Conservation (phyloP, 495 filamentous ascomycete species). For the Sabuloglossum arenarium region DNA sequence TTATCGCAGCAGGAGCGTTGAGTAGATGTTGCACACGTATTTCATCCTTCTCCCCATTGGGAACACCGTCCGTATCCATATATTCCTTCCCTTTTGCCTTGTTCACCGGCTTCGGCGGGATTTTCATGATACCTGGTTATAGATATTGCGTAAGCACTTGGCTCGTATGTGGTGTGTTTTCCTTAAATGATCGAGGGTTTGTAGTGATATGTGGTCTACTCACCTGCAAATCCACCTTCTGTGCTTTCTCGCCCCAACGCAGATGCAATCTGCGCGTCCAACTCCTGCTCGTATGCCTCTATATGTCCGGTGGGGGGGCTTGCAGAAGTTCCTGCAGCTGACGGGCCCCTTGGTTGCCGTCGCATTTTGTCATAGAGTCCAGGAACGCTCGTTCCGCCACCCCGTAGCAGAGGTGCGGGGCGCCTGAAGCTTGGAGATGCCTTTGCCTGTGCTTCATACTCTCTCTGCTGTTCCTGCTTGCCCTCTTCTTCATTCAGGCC, state of each 20-base stretch:
- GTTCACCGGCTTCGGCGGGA: background rate
- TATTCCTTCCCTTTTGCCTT: too few species aligned
- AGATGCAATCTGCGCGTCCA: slow-evolving; percentile 3
- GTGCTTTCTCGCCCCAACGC: background rate
- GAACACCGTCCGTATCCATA: background rate
- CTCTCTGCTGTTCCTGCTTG: background rate
- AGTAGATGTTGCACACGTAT: background rate
- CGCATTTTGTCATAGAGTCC: background rate
- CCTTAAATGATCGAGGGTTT: background rate
- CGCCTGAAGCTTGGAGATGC: background rate
- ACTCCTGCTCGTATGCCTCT: slow-evolving; percentile 3
- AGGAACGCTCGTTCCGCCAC: background rate
- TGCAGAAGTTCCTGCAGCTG: background rate
- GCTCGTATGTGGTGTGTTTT: background rate
- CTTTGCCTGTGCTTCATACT: background rate
- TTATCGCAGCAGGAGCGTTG: background rate
- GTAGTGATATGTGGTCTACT: background rate
- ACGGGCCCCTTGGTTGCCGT: background rate
- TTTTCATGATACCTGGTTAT: background rate
- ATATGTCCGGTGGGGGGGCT: slow-evolving; percentile 1
- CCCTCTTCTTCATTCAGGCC: background rate
- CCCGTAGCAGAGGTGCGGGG: background rate
- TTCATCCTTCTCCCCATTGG: background rate
- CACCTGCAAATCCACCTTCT: background rate
- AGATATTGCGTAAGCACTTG: background rate